Base-by-base conservation (phyloP, 805 yeast species). In the Candida vartiovaarae region DNA sequence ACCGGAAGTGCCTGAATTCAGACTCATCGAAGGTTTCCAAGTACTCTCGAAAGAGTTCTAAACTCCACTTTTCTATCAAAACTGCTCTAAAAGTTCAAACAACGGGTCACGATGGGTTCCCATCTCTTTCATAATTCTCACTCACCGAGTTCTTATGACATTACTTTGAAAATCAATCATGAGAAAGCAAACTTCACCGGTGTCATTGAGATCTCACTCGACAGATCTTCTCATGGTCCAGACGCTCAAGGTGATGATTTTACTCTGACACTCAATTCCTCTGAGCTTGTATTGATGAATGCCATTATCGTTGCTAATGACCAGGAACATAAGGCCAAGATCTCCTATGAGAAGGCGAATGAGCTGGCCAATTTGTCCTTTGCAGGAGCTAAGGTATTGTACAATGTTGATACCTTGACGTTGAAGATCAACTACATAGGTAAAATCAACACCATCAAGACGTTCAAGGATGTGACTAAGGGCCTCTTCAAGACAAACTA, bases 401-500 rank as follows among this genome's bases (percentile, higher is more conserved):
- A 43, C 38, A n/a, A 41, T 20, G 50, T 45, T 26, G 33, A 39
- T 11, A 9, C 23, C 3, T 11, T 51, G 32, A 23, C 44, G 10
- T 38, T 53, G 15, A 30, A 42, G 31, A 43, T 52, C 40, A 43
- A 32, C 29, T 52, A 47, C 42, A 43, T 55, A 8, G 57, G 56
- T 5, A 51, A 50, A 41, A 43, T 53, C 41, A 46, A 50, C 41
- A 39, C 51, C 26, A 50, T 40, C 33, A 53, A 53, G 47, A 55
- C 84, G 0, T 76, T 64, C 53, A 63, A 67, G 32, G 88, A 82
- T 50, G 56, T 54, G 38, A 83, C 90, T 0, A 66, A 61, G 39
- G 93, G 93, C 32, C 58, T 84, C 2, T 84, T 80, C 68, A 80
- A 79, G 53, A 79, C 88, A 2, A 80, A 78, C 55, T 81, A 78